Percentiles rank a stretch among this genome's conserved stretches.
Evolutionary conservation across 2,329 filamentous ascomycete species (phyloP).

Genomic region (Pseudogymnoascus sp.): DNA sequence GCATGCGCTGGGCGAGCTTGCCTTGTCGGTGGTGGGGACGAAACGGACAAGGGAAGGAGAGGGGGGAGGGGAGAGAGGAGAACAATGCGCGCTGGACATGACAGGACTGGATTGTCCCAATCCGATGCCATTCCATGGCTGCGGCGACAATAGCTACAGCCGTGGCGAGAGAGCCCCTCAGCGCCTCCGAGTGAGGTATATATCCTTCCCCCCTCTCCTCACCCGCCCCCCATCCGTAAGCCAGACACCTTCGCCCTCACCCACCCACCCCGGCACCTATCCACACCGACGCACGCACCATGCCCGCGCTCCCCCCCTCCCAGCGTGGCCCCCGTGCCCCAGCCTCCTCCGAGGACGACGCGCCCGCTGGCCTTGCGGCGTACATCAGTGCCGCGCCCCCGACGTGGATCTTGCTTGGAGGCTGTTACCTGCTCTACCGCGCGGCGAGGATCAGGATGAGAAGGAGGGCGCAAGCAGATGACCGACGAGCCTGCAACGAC

Average conservation of each 20-base stretch:
- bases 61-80: neutral
- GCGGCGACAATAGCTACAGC: neutral
- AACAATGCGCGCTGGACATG: neutral
- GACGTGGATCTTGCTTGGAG: neutral
- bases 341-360: neutral
- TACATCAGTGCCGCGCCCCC: neutral
- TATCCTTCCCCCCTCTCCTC: neutral
- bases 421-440: neutral
- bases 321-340: neutral
- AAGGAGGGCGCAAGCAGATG: neutral
- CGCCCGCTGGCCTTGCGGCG: neutral
- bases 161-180: neutral
- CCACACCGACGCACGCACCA: neutral
- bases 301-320: neutral
- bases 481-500: neutral
- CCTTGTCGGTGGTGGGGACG: neutral
- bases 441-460: neutral
- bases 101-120: neutral
- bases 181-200: neutral
- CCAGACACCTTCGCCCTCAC: neutral
- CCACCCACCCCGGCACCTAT: neutral
- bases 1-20: neutral
- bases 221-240: neutral
- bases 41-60: neutral
- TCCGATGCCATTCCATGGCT: neutral